Base-by-base conservation (phyloP, 2,329 filamentous ascomycete genomes). In the Ophiostoma sp. region DNA sequence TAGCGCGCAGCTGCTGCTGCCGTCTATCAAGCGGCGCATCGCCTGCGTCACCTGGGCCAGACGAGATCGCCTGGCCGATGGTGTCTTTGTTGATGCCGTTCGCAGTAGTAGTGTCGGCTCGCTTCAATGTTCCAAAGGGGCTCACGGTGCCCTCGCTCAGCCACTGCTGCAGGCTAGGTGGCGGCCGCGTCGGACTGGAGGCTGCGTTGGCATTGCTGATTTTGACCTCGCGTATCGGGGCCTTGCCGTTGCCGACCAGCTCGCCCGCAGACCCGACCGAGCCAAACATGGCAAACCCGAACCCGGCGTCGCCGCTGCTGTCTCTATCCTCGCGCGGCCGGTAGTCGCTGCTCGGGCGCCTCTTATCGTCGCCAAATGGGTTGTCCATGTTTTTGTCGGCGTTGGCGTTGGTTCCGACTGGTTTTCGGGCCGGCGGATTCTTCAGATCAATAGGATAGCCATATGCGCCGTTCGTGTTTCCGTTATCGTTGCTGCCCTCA, bases 61-160 rank as follows among this genome's bases (percentile, higher is more conserved):
- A 65, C n/a, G 62, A 11, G 1, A 52, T 62, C 20, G 57, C 71
- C 17, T 39, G n/a, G 31, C 69, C 69, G 39, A 23, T 66, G 7
- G 39, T 48, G 11, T 17, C 39, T 0, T 15, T 52, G 33, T 31
- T 48, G 44, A 48, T 7, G 6, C 23, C 20, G 31, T 20, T 65
- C n/a, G 17, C 13, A 36, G 54, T 4, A 33, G 27, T 23, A 23
- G 17, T 39, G 8, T 54, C 54, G 4, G 69, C 72, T 48, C 73
- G 73, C 48, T 72, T 74, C 57, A 79, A 72, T 52, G 77, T 76
- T 36, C 74, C 76, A 72, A 79, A 79, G 3, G 79, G 78, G 67
- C 78, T 79, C 7, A 79, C 77, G 11, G 75, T 77, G 65, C 77
- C 77, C 2, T 76, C 75, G 64, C 75, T 68, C 62, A 80, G 72